Evolutionary conservation across 306 rosid species (phyloP).

Genomic region (Mimosa bimucronata): DNA sequence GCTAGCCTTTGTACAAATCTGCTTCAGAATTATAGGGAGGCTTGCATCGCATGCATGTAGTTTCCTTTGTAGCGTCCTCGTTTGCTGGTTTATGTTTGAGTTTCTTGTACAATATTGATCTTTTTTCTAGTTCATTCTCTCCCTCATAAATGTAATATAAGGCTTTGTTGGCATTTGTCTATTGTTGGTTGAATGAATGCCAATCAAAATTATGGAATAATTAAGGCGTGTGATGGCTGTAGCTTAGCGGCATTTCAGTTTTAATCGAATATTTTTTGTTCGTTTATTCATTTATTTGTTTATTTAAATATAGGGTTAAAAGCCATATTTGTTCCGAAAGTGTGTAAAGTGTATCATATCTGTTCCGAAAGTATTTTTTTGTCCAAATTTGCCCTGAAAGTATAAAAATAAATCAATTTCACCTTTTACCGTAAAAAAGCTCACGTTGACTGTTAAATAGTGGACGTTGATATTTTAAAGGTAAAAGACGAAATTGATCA

Average conservation of each 20-base stretch:
- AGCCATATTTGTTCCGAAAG: no score
- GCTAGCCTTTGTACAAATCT: slow-evolving; percentile 50
- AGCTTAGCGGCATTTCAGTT: background rate
- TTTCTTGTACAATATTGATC: slow-evolving; percentile 31
- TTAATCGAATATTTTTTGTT: background rate
- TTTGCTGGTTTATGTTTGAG: slow-evolving; percentile 26
- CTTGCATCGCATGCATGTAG: slow-evolving; percentile 41
- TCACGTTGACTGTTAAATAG: no score
- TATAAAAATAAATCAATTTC: no score
- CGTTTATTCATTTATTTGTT: background rate
- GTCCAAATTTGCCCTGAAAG: no score
- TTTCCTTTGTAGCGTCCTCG: slow-evolving; percentile 38
- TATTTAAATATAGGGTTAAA: no score
- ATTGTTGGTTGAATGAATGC: slow-evolving; percentile 30
- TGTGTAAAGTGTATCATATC: no score
- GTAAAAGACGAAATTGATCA: no score
- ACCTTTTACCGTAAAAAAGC: no score
- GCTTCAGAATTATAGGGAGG: slow-evolving; percentile 42
- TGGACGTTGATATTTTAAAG: no score
- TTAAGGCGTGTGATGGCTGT: slow-evolving; percentile 16
- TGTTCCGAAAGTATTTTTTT: no score
- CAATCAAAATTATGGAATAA: background rate
- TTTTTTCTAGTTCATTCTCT: slow-evolving; percentile 26
- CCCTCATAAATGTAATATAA: slow-evolving; percentile 37
- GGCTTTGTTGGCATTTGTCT: slow-evolving; percentile 33